Percentiles rank a stretch among this genome's conserved stretches.
These are phyloP conservation scores for Penicillium sp. DNA, from an alignment of 2,329 filamentous ascomycete genomes.

Conservation along the genomic window DNA sequence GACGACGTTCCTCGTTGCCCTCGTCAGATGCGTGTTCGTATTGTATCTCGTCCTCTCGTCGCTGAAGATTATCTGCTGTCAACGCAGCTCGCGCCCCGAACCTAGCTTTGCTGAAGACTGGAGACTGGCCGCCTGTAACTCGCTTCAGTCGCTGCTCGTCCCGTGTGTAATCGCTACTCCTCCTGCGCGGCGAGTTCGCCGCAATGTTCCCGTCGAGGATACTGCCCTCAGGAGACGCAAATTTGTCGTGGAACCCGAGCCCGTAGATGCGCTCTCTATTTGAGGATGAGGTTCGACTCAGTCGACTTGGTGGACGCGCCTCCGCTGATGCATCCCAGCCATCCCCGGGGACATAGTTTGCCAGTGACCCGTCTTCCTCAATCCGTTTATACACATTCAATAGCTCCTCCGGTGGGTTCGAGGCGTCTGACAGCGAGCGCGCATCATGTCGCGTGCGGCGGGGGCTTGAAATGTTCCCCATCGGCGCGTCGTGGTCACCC, in stretches of 20 bases:
- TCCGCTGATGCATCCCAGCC: conserved; percentile 19
- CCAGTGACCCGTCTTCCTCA: conserved; percentile 35
- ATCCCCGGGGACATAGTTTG: conserved; percentile 32
- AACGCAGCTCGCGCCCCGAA: conserved; percentile 26
- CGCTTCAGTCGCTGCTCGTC: conserved; percentile 39
- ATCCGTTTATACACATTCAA: conserved; percentile 38
- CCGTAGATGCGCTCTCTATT: conserved; percentile 16
- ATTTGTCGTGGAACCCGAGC: conserved; percentile 13
- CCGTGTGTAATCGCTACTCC: conserved; percentile 31
- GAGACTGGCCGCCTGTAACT: conserved; percentile 35
- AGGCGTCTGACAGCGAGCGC: conserved; percentile 28
- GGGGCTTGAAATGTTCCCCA: conserved; percentile 29
- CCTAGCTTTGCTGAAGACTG: conserved; percentile 38
- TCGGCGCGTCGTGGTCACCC: conserved; percentile 17
- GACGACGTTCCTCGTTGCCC: conserved; percentile 24
- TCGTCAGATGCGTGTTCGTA: conserved; percentile 13
- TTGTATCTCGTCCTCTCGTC: conserved; percentile 26
- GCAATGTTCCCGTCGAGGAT: conserved; percentile 30
- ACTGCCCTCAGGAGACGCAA: conserved; percentile 27
- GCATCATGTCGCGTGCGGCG: conserved; percentile 21
- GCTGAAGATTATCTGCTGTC: conserved; percentile 36
- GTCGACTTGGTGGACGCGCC: conserved; percentile 16
- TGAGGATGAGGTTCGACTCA: conserved; percentile 24
- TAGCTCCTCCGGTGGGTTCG: conserved; percentile 37
- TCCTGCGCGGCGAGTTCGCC: conserved; percentile 32